Percentiles rank a stretch among this genome's conserved stretches.
These are phyloP conservation scores for Dothiorella sarmentorum DNA, from an alignment of 2,329 filamentous ascomycete genomes.

Conservation along the genomic window DNA sequence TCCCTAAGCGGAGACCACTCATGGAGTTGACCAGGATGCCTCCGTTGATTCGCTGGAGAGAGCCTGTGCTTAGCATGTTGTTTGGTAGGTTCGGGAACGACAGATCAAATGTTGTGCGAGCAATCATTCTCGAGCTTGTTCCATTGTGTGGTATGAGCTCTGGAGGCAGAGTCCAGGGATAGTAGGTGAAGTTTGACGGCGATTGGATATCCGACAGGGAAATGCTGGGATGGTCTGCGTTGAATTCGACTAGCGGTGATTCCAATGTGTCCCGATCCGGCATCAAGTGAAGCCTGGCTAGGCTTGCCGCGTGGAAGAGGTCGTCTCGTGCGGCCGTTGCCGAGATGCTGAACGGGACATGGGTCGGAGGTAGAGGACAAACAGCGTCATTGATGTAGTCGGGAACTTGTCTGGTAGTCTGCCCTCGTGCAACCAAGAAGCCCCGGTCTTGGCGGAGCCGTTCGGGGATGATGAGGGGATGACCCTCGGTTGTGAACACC, in stretches of 20 bases:
- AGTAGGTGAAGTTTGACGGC: constrained; percentile 76
- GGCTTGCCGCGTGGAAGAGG: constrained; percentile 81
- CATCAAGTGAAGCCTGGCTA: constrained; percentile 77
- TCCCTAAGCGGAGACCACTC: constrained; percentile 59
- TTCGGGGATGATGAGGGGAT: constrained; percentile 79
- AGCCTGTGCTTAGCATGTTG: constrained; percentile 44
- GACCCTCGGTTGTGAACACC: constrained; percentile 94
- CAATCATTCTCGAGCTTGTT: constrained; percentile 68
- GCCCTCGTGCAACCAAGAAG: neutral
- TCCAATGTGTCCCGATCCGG: constrained; percentile 58
- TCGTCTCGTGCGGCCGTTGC: constrained; percentile 75
- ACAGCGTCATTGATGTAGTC: constrained; percentile 35
- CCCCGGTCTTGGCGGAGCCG: constrained; percentile 27
- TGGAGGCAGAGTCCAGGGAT: constrained; percentile 86
- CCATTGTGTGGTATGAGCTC: constrained; percentile 72
- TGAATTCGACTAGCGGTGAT: constrained; percentile 54
- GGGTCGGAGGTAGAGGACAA: constrained; percentile 63
- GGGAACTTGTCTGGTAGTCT: neutral
- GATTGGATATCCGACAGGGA: constrained; percentile 54
- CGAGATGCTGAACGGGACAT: constrained; percentile 69
- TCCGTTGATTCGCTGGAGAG: constrained; percentile 55
- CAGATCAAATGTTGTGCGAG: constrained; percentile 68
- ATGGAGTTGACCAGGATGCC: constrained; percentile 60
- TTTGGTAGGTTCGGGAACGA: constrained; percentile 59
- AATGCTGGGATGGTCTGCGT: constrained; percentile 52